Evolutionary conservation across 2,329 filamentous ascomycete species (phyloP).

Genomic region (Cercospora brassicicola): DNA sequence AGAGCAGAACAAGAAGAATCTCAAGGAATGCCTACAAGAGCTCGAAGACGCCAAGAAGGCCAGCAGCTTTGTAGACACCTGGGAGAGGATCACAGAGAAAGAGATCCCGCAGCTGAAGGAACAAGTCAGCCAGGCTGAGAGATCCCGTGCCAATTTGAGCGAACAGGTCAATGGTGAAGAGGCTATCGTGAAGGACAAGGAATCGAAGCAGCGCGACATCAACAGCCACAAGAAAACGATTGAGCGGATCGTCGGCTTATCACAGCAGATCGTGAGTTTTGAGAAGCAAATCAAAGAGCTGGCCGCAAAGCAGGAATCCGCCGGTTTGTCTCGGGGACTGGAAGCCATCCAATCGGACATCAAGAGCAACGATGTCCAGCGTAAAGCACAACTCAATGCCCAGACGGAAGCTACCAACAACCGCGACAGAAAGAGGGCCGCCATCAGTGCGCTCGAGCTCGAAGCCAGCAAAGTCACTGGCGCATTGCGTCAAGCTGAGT

Average conservation of each 20-base stretch:
- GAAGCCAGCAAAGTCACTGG: slow-evolving; percentile 73
- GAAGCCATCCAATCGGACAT: slow-evolving; percentile 83
- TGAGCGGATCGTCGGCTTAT: slow-evolving; percentile 69
- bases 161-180: slow-evolving; percentile 63
- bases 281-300: slow-evolving; percentile 74
- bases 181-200: slow-evolving; percentile 59
- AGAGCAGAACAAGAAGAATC: slow-evolving; percentile 29
- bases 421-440: slow-evolving; percentile 68
- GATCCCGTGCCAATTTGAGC: slow-evolving; percentile 42
- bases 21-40: slow-evolving; percentile 60
- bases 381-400: slow-evolving; percentile 62
- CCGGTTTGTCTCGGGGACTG: slow-evolving; percentile 65
- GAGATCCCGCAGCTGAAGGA: slow-evolving; percentile 70
- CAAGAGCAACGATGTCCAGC: slow-evolving; percentile 65
- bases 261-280: slow-evolving; percentile 69
- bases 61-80: slow-evolving; percentile 70
- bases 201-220: slow-evolving; percentile 68
- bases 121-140: slow-evolving; percentile 58
- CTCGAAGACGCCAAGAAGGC: slow-evolving; percentile 55
- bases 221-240: slow-evolving; percentile 77
- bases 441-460: slow-evolving; percentile 66
- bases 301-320: slow-evolving; percentile 70
- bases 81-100: slow-evolving; percentile 62
- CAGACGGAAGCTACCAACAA: slow-evolving; percentile 68
- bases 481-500: slow-evolving; percentile 67